Evolutionary conservation across 2,329 filamentous ascomycete genomes (phyloP).

Genomic region (Colletotrichum spinosum): DNA sequence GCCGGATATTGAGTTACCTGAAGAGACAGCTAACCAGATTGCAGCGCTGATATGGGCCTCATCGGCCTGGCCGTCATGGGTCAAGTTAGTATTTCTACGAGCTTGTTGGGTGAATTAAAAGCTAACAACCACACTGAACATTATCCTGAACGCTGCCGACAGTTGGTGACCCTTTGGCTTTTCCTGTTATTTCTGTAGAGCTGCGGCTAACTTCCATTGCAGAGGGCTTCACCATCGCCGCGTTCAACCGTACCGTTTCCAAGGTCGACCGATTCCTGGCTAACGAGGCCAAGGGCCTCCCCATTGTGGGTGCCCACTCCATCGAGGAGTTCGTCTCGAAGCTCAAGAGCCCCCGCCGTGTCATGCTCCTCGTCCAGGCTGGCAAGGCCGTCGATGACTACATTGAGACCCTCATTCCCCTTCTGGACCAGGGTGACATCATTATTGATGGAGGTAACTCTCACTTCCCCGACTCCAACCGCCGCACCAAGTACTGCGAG

Average conservation of each 20-base stretch:
- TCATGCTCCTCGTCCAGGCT: slow-evolving; percentile 99
- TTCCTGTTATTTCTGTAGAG: background rate
- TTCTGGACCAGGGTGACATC: slow-evolving; percentile 89
- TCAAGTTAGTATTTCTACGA: slow-evolving; percentile 53
- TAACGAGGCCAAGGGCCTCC: slow-evolving; percentile 95
- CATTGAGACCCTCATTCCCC: slow-evolving; percentile 92
- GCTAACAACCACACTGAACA: slow-evolving; percentile 70
- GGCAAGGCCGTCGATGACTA: slow-evolving; percentile 98
- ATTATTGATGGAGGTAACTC: slow-evolving; percentile 99
- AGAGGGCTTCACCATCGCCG: slow-evolving; percentile 93
- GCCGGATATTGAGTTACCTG: slow-evolving; percentile 33
- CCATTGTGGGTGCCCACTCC: slow-evolving; percentile 91
- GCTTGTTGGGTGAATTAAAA: slow-evolving; percentile 5
- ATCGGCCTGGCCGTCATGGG: slow-evolving; percentile 91
- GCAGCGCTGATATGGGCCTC: slow-evolving; percentile 89
- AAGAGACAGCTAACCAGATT: slow-evolving; percentile 62
- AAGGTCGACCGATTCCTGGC: slow-evolving; percentile 96
- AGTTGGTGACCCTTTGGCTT: background rate
- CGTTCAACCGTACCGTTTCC: slow-evolving; percentile 97
- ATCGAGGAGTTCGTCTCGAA: slow-evolving; percentile 95
- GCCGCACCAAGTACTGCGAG: slow-evolving; percentile 89
- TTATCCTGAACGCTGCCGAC: slow-evolving; percentile 91
- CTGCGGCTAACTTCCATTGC: slow-evolving; percentile 42
- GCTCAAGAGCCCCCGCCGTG: slow-evolving; percentile 95
- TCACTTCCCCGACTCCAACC: slow-evolving; percentile 99